Base-by-base conservation (phyloP, 495 filamentous ascomycete genomes). In the Penicillium argentinense region DNA sequence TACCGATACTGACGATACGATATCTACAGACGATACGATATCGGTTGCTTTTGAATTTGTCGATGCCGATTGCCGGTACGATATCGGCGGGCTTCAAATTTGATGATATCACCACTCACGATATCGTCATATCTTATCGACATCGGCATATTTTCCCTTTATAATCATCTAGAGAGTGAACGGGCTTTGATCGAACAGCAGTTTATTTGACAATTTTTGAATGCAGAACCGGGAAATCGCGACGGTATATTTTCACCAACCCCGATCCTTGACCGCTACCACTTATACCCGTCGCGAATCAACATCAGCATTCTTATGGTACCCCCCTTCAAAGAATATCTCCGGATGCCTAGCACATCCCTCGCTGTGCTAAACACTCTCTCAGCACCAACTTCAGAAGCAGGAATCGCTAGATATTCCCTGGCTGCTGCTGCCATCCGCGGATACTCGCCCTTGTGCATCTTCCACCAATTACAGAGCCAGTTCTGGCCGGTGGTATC, bases 301-400 rank as follows among this genome's bases (percentile, higher is more conserved):
- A 53, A 36, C 37, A 53, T 47, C 42, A 53, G 22, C 42, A 41
- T 41, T 23, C 32, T 27, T 13, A 47, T 36, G 7, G 49, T 53
- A 14, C 47, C 49, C n/a, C 14, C 42, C 5, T 36, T 36, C 43
- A 53, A 30, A 21, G 34, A 42, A 18, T 47, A 22, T 47, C 49
- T 53, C 9, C 49, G 49, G 1, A 53, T 24, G 6, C 42, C 42
- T 16, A 47, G 16, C 17, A 52, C 9, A 41, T 53, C 49, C 24
- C 49, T 36, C 16, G 8, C 33, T 9, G 5, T 36, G 5, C 17
- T 36, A 21, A 36, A 36, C 0, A 11, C 16, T 19, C 33, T 18
- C 17, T 36, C 33, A 0, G 21, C 17, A 9, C 8, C 33, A 9
- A 36, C 33, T 12, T 46, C 49, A 9, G 49, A 47, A 18, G 49